Evolutionary conservation across 2,329 filamentous ascomycete genomes (phyloP).

Genomic region (Pezicula neosporulosa): DNA sequence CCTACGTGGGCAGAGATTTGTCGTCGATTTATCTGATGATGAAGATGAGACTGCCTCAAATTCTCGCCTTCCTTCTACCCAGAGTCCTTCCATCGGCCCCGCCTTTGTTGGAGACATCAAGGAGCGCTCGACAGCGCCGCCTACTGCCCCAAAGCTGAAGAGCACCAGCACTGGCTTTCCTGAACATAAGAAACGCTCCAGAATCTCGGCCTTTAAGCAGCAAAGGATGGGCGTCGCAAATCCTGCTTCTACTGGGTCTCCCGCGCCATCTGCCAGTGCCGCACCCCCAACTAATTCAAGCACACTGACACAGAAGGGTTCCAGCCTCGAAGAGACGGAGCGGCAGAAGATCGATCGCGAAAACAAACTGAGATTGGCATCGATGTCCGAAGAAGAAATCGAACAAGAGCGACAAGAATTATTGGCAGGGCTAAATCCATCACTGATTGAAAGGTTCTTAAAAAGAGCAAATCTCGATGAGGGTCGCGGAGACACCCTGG

Average conservation of each 20-base stretch:
- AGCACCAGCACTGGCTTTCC: constrained; percentile 72
- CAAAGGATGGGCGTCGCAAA: constrained; percentile 37
- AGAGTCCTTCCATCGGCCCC: constrained; percentile 25
- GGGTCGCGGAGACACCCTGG: constrained; percentile 24
- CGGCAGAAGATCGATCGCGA: constrained; percentile 75
- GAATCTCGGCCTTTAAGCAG: constrained; percentile 77
- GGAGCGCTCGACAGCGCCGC: constrained; percentile 68
- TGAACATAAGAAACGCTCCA: constrained; percentile 75
- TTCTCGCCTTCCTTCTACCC: constrained; percentile 18
- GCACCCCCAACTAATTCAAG: constrained; percentile 15
- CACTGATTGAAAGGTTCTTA: constrained; percentile 73
- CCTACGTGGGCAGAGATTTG: constrained; percentile 57
- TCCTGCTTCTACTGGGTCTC: constrained; percentile 10
- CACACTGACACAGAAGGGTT: constrained; percentile 18
- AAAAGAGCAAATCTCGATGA: constrained; percentile 28
- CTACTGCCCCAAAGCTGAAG: constrained; percentile 58
- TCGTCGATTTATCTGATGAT: constrained; percentile 55
- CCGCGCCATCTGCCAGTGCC: constrained; percentile 12
- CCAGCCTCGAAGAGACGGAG: constrained; percentile 49
- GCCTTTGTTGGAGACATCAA: constrained; percentile 69
- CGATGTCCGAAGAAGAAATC: constrained; percentile 82
- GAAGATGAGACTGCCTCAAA: constrained; percentile 31
- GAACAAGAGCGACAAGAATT: constrained; percentile 76
- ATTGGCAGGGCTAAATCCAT: constrained; percentile 71
- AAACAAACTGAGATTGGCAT: constrained; percentile 68